These are phyloP conservation scores for Cairneyella variabilis DNA, from an alignment of 495 filamentous ascomycete species.

Conservation along the genomic window DNA sequence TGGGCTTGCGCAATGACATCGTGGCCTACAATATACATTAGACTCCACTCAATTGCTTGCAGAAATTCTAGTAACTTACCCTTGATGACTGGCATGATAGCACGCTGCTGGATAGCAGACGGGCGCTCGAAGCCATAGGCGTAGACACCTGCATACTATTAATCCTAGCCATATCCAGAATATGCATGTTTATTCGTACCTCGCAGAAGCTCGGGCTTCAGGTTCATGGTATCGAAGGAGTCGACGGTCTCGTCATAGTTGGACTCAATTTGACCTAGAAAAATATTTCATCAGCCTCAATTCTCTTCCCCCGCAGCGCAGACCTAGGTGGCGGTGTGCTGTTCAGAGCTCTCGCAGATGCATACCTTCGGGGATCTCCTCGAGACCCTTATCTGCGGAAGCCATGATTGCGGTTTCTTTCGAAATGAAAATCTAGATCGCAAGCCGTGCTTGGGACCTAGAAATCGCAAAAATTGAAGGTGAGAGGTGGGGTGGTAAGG, in stretches of 20 bases:
- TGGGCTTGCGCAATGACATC: conserved; percentile 99
- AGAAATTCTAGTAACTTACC: conserved; percentile 54
- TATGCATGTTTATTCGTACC: conserved; percentile 53
- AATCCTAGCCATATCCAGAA: conserved; percentile 3
- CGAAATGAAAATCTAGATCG: conserved; percentile 57
- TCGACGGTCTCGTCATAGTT: conserved; percentile 99
- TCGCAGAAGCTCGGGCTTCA: conserved; percentile 94
- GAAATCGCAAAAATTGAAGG: conserved; percentile 35
- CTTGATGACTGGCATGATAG: conserved; percentile 99
- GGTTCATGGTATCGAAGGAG: conserved; percentile 96
- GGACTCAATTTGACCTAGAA: conserved; percentile 91
- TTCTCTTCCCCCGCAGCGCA: conserved; percentile 9
- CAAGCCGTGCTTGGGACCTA: conserved; percentile 63
- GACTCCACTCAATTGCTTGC: conserved; percentile 10
- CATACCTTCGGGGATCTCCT: conserved; percentile 90
- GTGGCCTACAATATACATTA: conserved; percentile 59
- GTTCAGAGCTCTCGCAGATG: conserved; percentile 12
- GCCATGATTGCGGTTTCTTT: conserved; percentile 84
- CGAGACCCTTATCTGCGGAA: conserved; percentile 87
- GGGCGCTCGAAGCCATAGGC: conserved; percentile 99
- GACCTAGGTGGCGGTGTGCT: conserved; percentile 20
- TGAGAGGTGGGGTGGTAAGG: conserved; percentile 38
- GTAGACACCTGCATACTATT: conserved; percentile 72
- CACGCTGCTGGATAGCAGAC: conserved; percentile 98
- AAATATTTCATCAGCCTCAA: conserved; percentile 17